Percentiles rank a stretch among this genome's conserved stretches.
phyloP scores from a whole-genome alignment of 441 rosid genomes.

The Breynia disticha region DNA sequence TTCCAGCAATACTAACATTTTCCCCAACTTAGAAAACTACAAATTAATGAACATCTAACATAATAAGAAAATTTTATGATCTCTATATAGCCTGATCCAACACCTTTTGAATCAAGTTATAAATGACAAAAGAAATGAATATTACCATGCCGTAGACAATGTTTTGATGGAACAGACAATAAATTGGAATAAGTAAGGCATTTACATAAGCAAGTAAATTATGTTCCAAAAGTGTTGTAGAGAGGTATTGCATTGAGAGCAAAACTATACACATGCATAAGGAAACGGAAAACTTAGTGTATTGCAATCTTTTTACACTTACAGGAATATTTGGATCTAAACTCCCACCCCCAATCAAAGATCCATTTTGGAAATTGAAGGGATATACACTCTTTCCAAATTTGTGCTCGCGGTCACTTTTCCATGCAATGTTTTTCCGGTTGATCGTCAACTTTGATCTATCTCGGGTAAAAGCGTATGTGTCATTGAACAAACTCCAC shows the following conservation, averaged over 20 bases:
- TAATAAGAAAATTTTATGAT: too few species aligned
- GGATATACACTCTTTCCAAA: constrained; percentile 83
- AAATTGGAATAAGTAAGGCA: too few species aligned
- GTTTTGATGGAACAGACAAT: too few species aligned
- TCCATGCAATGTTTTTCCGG: constrained; percentile 69
- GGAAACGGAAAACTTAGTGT: neutral
- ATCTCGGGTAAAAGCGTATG: constrained; percentile 47
- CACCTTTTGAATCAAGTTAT: too few species aligned
- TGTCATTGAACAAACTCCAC: constrained; percentile 92
- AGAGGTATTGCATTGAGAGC: neutral
- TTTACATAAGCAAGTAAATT: too few species aligned
- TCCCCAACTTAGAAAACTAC: too few species aligned
- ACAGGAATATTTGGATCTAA: constrained; percentile 60
- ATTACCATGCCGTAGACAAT: too few species aligned
- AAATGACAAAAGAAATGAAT: too few species aligned
- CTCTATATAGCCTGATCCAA: too few species aligned
- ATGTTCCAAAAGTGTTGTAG: too few species aligned
- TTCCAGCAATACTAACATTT: too few species aligned
- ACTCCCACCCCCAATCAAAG: constrained; percentile 65
- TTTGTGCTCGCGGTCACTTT: constrained; percentile 71
- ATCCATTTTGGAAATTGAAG: constrained; percentile 72
- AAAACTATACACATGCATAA: neutral
- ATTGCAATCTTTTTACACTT: constrained; percentile 17
- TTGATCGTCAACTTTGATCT: constrained; percentile 31
- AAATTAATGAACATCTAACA: too few species aligned